A percentile compares a stretch with the other conserved stretches of the same genome.
These are phyloP conservation scores for Hemisphaericaspora nanyangensis DNA, from an alignment of 805 yeast genomes.

Conservation along the genomic window DNA sequence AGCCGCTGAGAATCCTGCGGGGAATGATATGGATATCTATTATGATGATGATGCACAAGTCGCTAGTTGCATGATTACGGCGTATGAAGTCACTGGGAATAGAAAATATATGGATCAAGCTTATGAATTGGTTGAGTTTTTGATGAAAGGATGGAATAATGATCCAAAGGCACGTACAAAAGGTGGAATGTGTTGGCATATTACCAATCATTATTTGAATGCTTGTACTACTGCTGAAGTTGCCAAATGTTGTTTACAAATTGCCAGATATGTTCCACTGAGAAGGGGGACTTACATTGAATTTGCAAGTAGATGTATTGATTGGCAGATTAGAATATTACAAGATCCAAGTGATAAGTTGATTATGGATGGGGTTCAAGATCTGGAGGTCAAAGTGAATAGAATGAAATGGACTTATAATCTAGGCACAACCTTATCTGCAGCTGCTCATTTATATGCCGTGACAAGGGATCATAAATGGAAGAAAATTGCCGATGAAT, in stretches of 20 bases:
- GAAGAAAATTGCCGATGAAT: conserved; percentile 41
- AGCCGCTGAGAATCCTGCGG: conserved; percentile 53
- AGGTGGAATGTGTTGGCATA: conserved; percentile 71
- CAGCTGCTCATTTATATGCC: conserved; percentile 46
- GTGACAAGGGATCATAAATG: conserved; percentile 51
- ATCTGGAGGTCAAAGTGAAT: conserved; percentile 39
- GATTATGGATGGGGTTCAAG: conserved; percentile 59
- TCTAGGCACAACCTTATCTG: conserved; percentile 61
- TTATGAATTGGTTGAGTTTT: conserved; percentile 53
- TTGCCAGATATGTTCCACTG: conserved; percentile 49
- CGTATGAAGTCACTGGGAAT: conserved; percentile 65
- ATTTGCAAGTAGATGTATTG: conserved; percentile 57
- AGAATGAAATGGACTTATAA: conserved; percentile 64
- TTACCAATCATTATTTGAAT: conserved; percentile 53
- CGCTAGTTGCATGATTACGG: conserved; percentile 59
- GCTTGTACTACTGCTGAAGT: conserved; percentile 67
- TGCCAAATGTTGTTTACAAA: conserved; percentile 57
- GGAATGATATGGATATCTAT: conserved; percentile 61
- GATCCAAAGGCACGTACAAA: conserved; percentile 37
- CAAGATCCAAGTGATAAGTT: conserved; percentile 53
- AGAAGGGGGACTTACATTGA: conserved; percentile 46
- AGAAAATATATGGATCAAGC: conserved; percentile 50
- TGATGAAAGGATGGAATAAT: conserved; percentile 62
- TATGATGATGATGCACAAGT: conserved; percentile 77
- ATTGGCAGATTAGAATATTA: conserved; percentile 52